Conservation (phyloP, 805 yeast species). For the Lipomyces yamadae region DNA sequence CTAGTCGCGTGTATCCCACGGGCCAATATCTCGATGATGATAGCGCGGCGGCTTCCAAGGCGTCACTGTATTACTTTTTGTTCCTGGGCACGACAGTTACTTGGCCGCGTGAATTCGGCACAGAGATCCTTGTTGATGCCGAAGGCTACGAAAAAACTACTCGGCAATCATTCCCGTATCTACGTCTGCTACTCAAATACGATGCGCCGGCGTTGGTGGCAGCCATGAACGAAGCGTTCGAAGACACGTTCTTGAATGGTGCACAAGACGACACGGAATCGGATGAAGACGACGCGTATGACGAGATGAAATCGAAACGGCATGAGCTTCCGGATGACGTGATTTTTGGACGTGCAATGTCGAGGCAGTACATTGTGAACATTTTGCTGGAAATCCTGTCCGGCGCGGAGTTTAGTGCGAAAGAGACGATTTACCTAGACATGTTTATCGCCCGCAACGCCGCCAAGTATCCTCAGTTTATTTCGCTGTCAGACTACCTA, state of each 20-base stretch:
- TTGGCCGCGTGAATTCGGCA: slow-evolving; percentile 52
- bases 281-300: slow-evolving; percentile 37
- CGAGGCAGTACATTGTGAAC: slow-evolving; percentile 78
- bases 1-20: slow-evolving; percentile 83
- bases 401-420: slow-evolving; percentile 36
- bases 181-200: slow-evolving; percentile 59
- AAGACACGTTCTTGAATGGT: slow-evolving; percentile 75
- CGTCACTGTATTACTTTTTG: slow-evolving; percentile 58
- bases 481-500: slow-evolving; percentile 67
- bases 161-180: slow-evolving; percentile 71
- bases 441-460: slow-evolving; percentile 79
- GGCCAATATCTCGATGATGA: slow-evolving; percentile 53
- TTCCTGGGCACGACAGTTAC: slow-evolving; percentile 57
- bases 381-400: slow-evolving; percentile 65
- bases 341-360: slow-evolving; percentile 49
- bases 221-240: slow-evolving; percentile 80
- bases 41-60: slow-evolving; percentile 53
- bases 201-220: slow-evolving; percentile 66
- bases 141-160: slow-evolving; percentile 41
- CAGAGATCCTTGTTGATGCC: slow-evolving; percentile 45
- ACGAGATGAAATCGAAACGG: slow-evolving; percentile 19
- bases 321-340: slow-evolving; percentile 33
- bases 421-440: slow-evolving; percentile 50
- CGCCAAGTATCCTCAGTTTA: slow-evolving; percentile 83
- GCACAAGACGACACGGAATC: slow-evolving; percentile 48